A percentile compares a stretch with the other conserved stretches of the same genome.
phyloP scores from a whole-genome alignment of 2,329 filamentous ascomycete genomes.

The Exophiala mesophila region DNA sequence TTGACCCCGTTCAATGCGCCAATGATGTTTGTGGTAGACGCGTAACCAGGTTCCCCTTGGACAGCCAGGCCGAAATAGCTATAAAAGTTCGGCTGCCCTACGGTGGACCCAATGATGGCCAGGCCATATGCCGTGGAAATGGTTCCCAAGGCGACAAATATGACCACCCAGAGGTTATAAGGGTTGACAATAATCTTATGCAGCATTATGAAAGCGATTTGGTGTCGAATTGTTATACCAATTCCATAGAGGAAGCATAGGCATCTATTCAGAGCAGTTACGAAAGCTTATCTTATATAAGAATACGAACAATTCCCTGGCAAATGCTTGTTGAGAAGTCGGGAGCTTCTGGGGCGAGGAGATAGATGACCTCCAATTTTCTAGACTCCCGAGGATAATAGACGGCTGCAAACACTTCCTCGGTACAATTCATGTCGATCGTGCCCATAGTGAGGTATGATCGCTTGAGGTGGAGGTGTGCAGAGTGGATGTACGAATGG shows the following conservation, averaged over 20 bases:
- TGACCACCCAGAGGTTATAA: slow-evolving; percentile 33
- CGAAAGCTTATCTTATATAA: too few relatives aligned
- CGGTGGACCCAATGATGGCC: slow-evolving; percentile 39
- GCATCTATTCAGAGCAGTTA: too few relatives aligned
- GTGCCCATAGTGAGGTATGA: background rate
- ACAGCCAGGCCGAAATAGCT: slow-evolving; percentile 37
- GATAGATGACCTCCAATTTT: too few relatives aligned
- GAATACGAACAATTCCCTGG: too few relatives aligned
- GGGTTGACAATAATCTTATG: slow-evolving; percentile 26
- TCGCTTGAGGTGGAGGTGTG: too few relatives aligned
- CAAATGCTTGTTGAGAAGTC: too few relatives aligned
- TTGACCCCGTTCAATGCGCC: slow-evolving; percentile 44
- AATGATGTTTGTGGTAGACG: slow-evolving; percentile 39
- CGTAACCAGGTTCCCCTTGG: slow-evolving; percentile 37
- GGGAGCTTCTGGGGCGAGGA: too few relatives aligned
- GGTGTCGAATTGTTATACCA: too few relatives aligned
- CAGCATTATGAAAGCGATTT: too few relatives aligned
- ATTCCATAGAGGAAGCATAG: too few relatives aligned
- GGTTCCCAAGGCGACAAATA: slow-evolving; percentile 33
- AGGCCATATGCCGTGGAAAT: slow-evolving; percentile 33
- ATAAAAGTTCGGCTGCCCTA: slow-evolving; percentile 45
- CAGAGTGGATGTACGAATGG: too few relatives aligned
- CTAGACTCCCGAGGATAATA: background rate
- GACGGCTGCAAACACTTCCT: background rate
- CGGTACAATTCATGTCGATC: background rate